Base-by-base conservation (phyloP, 208 protist genomes). In the Herpetomonas samuelpessoai region DNA sequence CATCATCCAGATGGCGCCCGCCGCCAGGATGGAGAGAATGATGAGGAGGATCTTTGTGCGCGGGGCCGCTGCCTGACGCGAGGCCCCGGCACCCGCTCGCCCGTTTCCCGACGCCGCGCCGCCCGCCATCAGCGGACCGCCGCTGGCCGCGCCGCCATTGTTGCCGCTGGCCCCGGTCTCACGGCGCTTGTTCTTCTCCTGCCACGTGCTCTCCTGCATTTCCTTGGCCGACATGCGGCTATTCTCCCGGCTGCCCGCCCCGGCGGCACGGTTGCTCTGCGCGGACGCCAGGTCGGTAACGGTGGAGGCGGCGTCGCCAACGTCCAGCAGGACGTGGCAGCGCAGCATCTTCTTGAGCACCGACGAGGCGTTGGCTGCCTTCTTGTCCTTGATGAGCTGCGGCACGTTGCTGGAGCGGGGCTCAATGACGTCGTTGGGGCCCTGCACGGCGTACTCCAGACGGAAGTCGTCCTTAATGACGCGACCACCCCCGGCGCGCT, bases 391-490 rank as follows among this genome's bases (percentile, higher is more conserved):
- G 51, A 93, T 79, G 47, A 94, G 46, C 41, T 61, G 65, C 1
- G 77, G 64, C 24, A 94, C 73, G 61, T 94, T 94, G 9, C 62
- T 60, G 27, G 54, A 59, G 24, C 76, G 63, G 3, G 79, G 68
- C 67, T 83, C 88, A 29, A 94, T 71, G 24, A 82, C 63, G 31
- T 93, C 87, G 31, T 77, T 61, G 35, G 70, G 66, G 19, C 66
- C 67, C 39, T 86, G 49, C 35, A 74, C 27, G 44, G 76, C 79
- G 58, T 84, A 94, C 65, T 94, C 81, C 6, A 94, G 44, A 14
- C 78, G 79, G 62, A 94, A 94, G 52, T 85, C 80, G 57, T 94
- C 88, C 41, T 79, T 78, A 3, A 77, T 67, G 25, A 67, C 61
- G 3, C 49, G 56, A 16, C 48, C 31, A 10, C 58, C 63, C 0